Conservation (phyloP, 805 yeast species). For the Wickerhamiella dianesei region DNA sequence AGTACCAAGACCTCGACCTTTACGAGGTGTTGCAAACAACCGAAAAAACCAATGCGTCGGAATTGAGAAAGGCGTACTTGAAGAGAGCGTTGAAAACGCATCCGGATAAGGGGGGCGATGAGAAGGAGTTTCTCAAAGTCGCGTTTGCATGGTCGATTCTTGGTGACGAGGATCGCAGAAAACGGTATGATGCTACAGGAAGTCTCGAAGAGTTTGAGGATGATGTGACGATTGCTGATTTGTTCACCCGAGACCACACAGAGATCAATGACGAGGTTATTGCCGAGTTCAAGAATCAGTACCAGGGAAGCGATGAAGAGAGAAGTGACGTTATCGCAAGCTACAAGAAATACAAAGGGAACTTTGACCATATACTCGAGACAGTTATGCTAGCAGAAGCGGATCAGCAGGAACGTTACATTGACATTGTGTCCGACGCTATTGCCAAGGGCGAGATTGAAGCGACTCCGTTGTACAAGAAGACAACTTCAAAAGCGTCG, state of each 20-base stretch:
- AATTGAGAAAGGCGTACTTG: constrained; percentile 55
- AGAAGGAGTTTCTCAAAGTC: constrained; percentile 44
- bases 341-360: constrained; percentile 50
- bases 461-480: constrained; percentile 33
- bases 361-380: constrained; percentile 57
- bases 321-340: constrained; percentile 45
- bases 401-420: constrained; percentile 49
- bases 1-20: constrained; percentile 20
- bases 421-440: constrained; percentile 36
- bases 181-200: constrained; percentile 59
- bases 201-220: constrained; percentile 33
- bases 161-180: constrained; percentile 42
- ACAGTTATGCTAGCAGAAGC: constrained; percentile 63
- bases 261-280: constrained; percentile 34
- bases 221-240: constrained; percentile 26
- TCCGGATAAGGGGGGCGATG: constrained; percentile 51
- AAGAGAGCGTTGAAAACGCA: constrained; percentile 49
- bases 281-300: constrained; percentile 50
- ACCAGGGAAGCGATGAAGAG: constrained; percentile 37
- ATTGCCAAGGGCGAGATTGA: constrained; percentile 30
- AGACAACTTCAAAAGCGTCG: constrained; percentile 34
- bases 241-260: constrained; percentile 25
- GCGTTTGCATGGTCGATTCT: constrained; percentile 65
- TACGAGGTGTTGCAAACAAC: constrained; percentile 20
- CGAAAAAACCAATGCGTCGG: constrained; percentile 26